Conservation (phyloP, 768 basidiomycete species). For the Mycena haematopus region DNA sequence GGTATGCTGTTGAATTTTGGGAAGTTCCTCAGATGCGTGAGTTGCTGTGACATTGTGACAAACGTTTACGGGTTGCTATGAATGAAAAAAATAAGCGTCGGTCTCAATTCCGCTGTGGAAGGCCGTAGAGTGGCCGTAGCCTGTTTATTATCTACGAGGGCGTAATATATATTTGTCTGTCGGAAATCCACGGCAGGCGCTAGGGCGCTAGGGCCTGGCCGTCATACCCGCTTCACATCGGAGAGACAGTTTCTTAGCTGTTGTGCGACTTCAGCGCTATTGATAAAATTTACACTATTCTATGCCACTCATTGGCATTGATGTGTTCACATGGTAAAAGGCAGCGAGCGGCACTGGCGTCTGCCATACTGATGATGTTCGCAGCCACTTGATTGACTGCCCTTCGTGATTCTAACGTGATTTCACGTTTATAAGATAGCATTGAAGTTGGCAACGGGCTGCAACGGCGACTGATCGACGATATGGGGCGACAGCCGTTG, state of each 20-base stretch:
- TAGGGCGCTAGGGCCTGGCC: neutral
- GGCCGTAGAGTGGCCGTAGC: too few species aligned
- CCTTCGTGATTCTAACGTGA: neutral
- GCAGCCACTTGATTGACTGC: slow-evolving; percentile 14
- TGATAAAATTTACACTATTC: too few species aligned
- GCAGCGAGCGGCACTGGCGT: neutral
- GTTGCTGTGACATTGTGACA: neutral
- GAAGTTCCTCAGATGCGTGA: neutral
- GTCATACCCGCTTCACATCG: neutral
- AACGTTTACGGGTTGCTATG: too few species aligned
- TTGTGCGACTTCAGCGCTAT: neutral
- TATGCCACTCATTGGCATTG: too few species aligned
- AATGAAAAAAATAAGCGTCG: neutral
- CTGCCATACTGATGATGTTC: neutral
- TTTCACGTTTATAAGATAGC: neutral
- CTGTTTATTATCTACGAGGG: neutral
- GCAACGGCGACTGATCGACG: neutral
- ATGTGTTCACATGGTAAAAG: neutral
- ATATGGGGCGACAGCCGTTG: neutral
- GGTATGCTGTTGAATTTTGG: neutral
- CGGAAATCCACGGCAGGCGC: too few species aligned
- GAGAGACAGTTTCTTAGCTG: neutral
- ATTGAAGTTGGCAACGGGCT: slow-evolving; percentile 4
- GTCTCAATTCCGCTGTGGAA: neutral
- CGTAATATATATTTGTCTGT: neutral